Conservation (phyloP, 2,329 filamentous ascomycete species). For the Leptographium lundbergii region DNA sequence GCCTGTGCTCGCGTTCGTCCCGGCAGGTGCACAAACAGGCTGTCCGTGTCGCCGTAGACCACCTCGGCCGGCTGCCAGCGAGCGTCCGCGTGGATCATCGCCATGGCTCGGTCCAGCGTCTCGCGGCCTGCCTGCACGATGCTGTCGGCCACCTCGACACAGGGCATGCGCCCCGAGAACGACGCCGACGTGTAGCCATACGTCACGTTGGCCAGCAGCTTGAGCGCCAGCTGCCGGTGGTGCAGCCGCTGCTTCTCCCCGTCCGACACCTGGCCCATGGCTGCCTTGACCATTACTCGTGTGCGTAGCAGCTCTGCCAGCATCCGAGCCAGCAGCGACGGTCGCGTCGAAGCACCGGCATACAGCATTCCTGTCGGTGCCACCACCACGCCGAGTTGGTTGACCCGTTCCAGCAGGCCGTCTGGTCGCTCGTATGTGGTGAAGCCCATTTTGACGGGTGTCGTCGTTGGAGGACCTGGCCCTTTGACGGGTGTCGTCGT, state of each 20-base stretch:
- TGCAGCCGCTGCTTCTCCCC: slow-evolving; percentile 71
- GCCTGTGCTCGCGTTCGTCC: slow-evolving; percentile 79
- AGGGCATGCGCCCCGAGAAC: slow-evolving; percentile 95
- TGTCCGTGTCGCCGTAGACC: slow-evolving; percentile 96
- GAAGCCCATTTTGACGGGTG: slow-evolving; percentile 81
- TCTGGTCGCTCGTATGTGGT: slow-evolving; percentile 70
- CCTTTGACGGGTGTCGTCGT: too few species aligned
- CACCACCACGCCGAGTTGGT: slow-evolving; percentile 78
- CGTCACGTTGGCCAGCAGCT: slow-evolving; percentile 95
- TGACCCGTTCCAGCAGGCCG: slow-evolving; percentile 59
- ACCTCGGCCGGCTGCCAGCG: slow-evolving; percentile 82
- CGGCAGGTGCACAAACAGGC: slow-evolving; percentile 79
- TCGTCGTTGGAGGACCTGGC: too few species aligned
- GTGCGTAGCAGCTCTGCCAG: slow-evolving; percentile 91
- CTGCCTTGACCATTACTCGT: slow-evolving; percentile 91
- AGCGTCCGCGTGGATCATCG: slow-evolving; percentile 76
- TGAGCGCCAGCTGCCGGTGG: slow-evolving; percentile 85
- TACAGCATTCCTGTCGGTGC: slow-evolving; percentile 97
- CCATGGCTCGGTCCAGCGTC: slow-evolving; percentile 87
- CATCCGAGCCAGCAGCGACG: slow-evolving; percentile 92
- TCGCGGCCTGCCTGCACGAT: slow-evolving; percentile 95
- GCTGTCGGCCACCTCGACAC: slow-evolving; percentile 92
- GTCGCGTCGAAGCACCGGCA: slow-evolving; percentile 69
- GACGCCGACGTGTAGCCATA: slow-evolving; percentile 97
- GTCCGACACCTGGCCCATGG: slow-evolving; percentile 51